Conservation (phyloP, 257 asterid species). For the Solanum appendiculatum region DNA sequence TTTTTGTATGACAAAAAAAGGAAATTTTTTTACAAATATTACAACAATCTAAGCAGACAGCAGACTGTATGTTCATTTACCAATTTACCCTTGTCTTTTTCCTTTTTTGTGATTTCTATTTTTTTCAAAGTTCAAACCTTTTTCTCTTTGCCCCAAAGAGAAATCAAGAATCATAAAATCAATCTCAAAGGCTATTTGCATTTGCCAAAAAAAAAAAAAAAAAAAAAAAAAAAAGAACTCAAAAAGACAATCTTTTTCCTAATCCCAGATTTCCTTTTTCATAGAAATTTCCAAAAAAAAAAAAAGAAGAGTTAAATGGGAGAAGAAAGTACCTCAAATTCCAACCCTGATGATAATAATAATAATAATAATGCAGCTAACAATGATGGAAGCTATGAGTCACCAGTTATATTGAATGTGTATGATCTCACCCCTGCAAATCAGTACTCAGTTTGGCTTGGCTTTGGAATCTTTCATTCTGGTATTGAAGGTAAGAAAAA, state of each 20-base stretch:
- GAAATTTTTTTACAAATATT: background rate
- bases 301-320: constrained; percentile 12
- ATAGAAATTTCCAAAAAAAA: background rate
- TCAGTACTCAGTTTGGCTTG: constrained; percentile 34
- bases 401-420: constrained; percentile 35
- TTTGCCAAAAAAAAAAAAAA: background rate
- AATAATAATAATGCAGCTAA: background rate
- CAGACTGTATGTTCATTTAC: background rate
- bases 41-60: background rate
- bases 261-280: background rate
- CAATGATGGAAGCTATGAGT: constrained; percentile 8
- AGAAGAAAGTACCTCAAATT: constrained; percentile 13
- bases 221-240: background rate
- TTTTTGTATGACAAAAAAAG: background rate
- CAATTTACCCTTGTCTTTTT: background rate
- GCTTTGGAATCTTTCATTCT: constrained; percentile 45
- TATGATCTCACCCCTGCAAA: constrained; percentile 40
- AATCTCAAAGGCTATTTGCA: background rate
- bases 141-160: background rate
- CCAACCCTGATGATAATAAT: background rate
- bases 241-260: background rate
- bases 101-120: background rate
- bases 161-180: background rate
- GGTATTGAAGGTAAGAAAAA: constrained; percentile 40
- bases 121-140: background rate